Conservation (phyloP, 768 basidiomycete genomes). For the Panellus pusillus region DNA sequence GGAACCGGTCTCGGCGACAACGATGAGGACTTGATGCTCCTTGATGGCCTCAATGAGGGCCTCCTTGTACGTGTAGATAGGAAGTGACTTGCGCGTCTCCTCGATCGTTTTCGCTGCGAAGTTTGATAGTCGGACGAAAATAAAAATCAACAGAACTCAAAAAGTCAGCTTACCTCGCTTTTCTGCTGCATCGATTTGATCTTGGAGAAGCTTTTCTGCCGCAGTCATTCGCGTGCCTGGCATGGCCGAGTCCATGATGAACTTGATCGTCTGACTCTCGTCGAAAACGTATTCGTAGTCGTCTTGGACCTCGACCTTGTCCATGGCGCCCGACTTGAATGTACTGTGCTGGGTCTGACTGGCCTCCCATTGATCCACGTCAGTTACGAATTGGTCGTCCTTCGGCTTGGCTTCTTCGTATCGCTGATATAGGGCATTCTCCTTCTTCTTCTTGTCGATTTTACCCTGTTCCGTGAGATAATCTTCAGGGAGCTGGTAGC, state of each 20-base stretch:
- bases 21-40: conserved; percentile 92
- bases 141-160: background rate
- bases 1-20: conserved; percentile 97
- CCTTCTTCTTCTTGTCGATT: conserved; percentile 95
- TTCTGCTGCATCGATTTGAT: conserved; percentile 91
- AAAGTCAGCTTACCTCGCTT: conserved; percentile 63
- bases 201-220: conserved; percentile 81
- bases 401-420: conserved; percentile 93
- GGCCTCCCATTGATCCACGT: conserved; percentile 97
- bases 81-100: conserved; percentile 89
- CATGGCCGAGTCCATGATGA: conserved; percentile 81
- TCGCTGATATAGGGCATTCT: conserved; percentile 87
- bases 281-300: conserved; percentile 98
- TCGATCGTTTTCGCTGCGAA: conserved; percentile 81
- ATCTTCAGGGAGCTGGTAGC: conserved; percentile 95
- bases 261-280: conserved; percentile 94
- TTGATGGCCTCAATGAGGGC: conserved; percentile 86
- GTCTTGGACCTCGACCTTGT: conserved; percentile 78
- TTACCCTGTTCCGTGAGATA: conserved; percentile 98
- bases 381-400: conserved; percentile 93
- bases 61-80: conserved; percentile 88
- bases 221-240: conserved; percentile 73
- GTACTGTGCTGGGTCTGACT: conserved; percentile 87
- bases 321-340: conserved; percentile 89
- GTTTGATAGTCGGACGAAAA: background rate